phyloP scores from a whole-genome alignment of 805 yeast genomes.

The Kodamaea kakaduensis region DNA sequence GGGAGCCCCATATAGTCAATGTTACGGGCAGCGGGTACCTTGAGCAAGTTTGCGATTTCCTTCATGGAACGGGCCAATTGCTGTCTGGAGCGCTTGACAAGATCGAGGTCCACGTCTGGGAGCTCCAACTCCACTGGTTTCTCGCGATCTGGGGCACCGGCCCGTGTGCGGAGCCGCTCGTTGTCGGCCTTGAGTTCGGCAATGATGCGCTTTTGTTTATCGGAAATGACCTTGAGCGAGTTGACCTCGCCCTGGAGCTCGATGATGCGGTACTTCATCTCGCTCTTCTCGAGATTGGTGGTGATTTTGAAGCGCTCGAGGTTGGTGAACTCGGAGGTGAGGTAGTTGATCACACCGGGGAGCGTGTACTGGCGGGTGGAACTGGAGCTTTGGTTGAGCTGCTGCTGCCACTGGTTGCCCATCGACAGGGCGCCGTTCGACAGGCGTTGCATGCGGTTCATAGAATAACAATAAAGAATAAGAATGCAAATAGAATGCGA shows the following conservation, averaged over 20 bases:
- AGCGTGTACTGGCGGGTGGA: slow-evolving; percentile 34
- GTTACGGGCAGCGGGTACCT: slow-evolving; percentile 23
- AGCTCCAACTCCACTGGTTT: slow-evolving; percentile 12
- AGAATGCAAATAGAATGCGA: no score
- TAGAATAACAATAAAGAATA: no score
- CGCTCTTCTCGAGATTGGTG: slow-evolving; percentile 50
- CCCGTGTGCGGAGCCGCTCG: slow-evolving; percentile 4
- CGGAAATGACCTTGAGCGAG: slow-evolving; percentile 37
- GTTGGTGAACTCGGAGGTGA: slow-evolving; percentile 56
- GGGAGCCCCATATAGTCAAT: slow-evolving; percentile 21
- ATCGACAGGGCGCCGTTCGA: neutral
- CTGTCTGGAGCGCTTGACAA: slow-evolving; percentile 29
- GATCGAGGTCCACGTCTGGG: slow-evolving; percentile 32
- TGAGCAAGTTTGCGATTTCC: slow-evolving; percentile 31
- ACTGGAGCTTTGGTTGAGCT: slow-evolving; percentile 8
- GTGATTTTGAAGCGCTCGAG: slow-evolving; percentile 40
- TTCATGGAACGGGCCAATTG: slow-evolving; percentile 35
- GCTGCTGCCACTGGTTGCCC: slow-evolving; percentile 10
- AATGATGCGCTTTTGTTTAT: slow-evolving; percentile 38
- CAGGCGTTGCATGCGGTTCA: neutral
- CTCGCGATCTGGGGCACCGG: neutral
- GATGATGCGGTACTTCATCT: slow-evolving; percentile 48
- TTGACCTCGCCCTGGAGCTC: slow-evolving; percentile 53
- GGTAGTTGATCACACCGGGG: slow-evolving; percentile 57
- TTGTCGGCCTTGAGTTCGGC: slow-evolving; percentile 29